Conservation (phyloP, 129 eudicot species). For the sunflower (Helianthus annuus) region DNA sequence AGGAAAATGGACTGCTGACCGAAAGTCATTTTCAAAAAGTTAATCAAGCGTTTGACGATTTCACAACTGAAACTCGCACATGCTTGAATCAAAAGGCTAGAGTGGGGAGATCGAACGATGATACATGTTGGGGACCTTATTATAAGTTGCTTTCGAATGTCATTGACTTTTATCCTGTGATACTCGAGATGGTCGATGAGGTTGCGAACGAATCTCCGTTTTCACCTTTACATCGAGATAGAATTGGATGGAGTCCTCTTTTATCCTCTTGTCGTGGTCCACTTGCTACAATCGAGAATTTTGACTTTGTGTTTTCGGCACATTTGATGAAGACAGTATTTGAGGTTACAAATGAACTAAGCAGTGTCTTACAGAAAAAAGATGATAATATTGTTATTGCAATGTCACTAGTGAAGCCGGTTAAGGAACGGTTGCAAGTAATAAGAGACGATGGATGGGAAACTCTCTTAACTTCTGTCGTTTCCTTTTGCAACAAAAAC, state of each 20-base stretch:
- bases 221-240: neutral
- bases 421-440: neutral
- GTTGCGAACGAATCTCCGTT: neutral
- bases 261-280: too few species aligned
- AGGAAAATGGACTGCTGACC: neutral
- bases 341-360: conserved; percentile 16
- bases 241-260: too few species aligned
- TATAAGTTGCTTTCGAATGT: conserved; percentile 8
- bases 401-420: conserved; percentile 9
- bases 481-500: neutral
- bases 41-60: neutral
- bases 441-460: neutral
- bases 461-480: neutral
- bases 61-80: neutral
- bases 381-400: conserved; percentile 7
- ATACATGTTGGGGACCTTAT: conserved; percentile 11
- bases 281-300: neutral
- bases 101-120: neutral
- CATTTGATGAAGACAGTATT: conserved; percentile 17
- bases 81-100: neutral
- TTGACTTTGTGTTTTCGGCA: conserved; percentile 6
- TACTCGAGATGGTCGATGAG: conserved; percentile 16
- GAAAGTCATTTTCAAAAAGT: neutral
- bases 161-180: neutral
- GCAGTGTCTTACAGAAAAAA: conserved; percentile 10